Conservation (phyloP, 371 early-diverging fungal genomes). For the Zychaea mexicana region DNA sequence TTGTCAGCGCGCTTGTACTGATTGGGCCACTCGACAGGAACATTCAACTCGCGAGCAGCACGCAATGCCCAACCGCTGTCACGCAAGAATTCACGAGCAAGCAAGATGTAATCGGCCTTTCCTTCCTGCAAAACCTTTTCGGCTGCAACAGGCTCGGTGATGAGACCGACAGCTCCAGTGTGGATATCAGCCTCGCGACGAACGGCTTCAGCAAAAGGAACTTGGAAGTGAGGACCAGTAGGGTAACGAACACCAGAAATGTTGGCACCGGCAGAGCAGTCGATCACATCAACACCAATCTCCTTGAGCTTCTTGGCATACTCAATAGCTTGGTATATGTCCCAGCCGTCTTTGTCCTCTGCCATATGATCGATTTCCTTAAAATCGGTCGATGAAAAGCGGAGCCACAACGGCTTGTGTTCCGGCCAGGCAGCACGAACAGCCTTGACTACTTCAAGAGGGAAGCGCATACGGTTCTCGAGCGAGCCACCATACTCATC, state of each 20-base stretch:
- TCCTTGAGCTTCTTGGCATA: constrained; percentile 57
- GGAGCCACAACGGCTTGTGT: constrained; percentile 79
- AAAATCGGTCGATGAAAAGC: constrained; percentile 76
- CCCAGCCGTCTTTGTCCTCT: constrained; percentile 54
- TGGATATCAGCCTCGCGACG: constrained; percentile 58
- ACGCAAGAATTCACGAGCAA: constrained; percentile 78
- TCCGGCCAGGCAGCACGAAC: constrained; percentile 79
- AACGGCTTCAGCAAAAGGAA: constrained; percentile 68
- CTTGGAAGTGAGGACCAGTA: constrained; percentile 60
- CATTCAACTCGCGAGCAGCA: constrained; percentile 65
- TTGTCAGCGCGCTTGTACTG: constrained; percentile 62
- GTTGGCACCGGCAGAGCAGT: constrained; percentile 75
- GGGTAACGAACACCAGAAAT: constrained; percentile 23
- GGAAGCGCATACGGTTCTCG: constrained; percentile 77
- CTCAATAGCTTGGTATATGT: constrained; percentile 64
- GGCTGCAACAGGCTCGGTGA: constrained; percentile 67
- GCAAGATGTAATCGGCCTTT: constrained; percentile 62
- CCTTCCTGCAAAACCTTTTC: constrained; percentile 67
- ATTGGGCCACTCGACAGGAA: constrained; percentile 60
- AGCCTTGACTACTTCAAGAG: constrained; percentile 62
- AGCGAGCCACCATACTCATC: constrained; percentile 84
- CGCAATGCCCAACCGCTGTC: constrained; percentile 35
- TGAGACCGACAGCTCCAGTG: constrained; percentile 78
- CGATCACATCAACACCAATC: constrained; percentile 78
- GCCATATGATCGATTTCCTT: constrained; percentile 32